Evolutionary conservation across 2,329 filamentous ascomycete species (phyloP).

Genomic region (Ophiostoma piceae): DNA sequence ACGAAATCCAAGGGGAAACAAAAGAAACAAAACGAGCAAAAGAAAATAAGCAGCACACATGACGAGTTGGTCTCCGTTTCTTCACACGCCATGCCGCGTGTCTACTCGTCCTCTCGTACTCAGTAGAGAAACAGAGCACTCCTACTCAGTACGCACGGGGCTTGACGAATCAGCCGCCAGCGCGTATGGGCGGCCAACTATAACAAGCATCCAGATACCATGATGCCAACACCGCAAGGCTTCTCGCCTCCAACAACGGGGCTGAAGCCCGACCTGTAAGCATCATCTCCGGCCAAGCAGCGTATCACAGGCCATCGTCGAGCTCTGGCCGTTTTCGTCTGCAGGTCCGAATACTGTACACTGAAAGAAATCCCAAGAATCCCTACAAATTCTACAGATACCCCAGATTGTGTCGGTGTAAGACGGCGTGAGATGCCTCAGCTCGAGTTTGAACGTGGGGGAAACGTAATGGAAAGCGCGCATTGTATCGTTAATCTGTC

Average conservation of each 20-base stretch:
- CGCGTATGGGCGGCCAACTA: neutral
- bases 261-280: neutral
- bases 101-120: neutral
- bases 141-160: neutral
- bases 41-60: neutral
- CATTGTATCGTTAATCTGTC: neutral
- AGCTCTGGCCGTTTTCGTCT: neutral
- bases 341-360: no score
- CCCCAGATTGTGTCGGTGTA: neutral
- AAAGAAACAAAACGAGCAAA: neutral
- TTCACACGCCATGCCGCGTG: neutral
- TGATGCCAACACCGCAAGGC: neutral
- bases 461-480: neutral
- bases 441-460: neutral
- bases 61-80: constrained; percentile 1
- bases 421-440: constrained; percentile 1
- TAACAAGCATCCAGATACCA: neutral
- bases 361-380: neutral
- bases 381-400: neutral
- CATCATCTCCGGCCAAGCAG: neutral
- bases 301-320: neutral
- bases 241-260: neutral
- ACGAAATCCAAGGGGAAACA: neutral
- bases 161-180: constrained; percentile 7
- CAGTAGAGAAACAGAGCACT: neutral